Conservation (phyloP, 2,329 filamentous ascomycete species). For the Elsinoe necatrix region DNA sequence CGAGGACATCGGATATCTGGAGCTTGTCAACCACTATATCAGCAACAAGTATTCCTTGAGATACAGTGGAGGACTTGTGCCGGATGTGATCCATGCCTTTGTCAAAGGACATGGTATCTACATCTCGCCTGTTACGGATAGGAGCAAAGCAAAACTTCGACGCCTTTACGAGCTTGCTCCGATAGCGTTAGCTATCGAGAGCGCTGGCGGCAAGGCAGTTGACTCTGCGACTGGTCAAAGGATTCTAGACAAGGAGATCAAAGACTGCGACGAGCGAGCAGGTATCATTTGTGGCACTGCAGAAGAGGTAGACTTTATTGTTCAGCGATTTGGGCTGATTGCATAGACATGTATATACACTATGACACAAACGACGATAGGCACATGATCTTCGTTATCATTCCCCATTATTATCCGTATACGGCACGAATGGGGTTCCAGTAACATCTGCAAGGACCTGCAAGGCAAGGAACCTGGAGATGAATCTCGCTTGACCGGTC, state of each 20-base stretch:
- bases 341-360: background rate
- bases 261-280: slow-evolving; percentile 27
- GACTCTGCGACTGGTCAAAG: slow-evolving; percentile 30
- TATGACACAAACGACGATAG: background rate
- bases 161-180: slow-evolving; percentile 53
- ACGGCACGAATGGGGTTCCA: slow-evolving; percentile 14
- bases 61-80: slow-evolving; percentile 54
- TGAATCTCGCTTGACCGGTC: slow-evolving; percentile 39
- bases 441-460: slow-evolving; percentile 35
- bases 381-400: background rate
- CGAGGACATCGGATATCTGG: slow-evolving; percentile 43
- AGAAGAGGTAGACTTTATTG: slow-evolving; percentile 26
- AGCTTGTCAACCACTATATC: slow-evolving; percentile 44
- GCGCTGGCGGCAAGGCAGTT: slow-evolving; percentile 49
- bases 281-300: slow-evolving; percentile 28
- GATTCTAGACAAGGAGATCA: slow-evolving; percentile 22
- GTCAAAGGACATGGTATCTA: slow-evolving; percentile 56
- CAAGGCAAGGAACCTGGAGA: slow-evolving; percentile 38
- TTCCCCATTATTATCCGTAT: background rate
- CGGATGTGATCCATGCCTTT: slow-evolving; percentile 51
- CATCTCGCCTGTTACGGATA: slow-evolving; percentile 46
- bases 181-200: slow-evolving; percentile 53
- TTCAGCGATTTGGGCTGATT: slow-evolving; percentile 11
- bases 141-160: slow-evolving; percentile 49
- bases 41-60: slow-evolving; percentile 49